These are phyloP conservation scores for Lepiota brunneoincarnata DNA, from an alignment of 768 basidiomycete genomes.

Conservation along the genomic window DNA sequence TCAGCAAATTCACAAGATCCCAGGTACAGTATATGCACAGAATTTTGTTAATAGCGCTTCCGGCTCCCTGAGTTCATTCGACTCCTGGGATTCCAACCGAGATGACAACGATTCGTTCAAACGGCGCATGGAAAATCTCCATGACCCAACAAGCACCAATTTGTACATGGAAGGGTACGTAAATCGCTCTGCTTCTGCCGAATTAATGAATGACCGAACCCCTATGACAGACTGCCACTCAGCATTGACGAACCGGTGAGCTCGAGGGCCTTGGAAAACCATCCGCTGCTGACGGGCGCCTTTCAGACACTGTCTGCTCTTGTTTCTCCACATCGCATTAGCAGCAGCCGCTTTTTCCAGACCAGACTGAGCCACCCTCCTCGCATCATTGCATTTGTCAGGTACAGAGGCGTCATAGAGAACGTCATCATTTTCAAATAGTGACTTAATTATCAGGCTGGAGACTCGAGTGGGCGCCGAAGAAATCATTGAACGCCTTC, in stretches of 20 bases:
- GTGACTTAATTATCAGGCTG: conserved; percentile 40
- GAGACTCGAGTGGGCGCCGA: conserved; percentile 72
- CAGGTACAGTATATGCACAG: conserved; percentile 64
- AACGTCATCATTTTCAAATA: conserved; percentile 4
- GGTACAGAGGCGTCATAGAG: conserved; percentile 38
- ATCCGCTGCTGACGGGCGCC: conserved; percentile 1
- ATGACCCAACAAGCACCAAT: conserved; percentile 68
- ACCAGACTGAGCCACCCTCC: conserved; percentile 75
- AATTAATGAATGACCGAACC: neutral
- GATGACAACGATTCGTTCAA: conserved; percentile 55
- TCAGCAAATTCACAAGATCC: conserved; percentile 76
- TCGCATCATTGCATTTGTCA: conserved; percentile 78
- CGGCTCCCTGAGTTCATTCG: conserved; percentile 14
- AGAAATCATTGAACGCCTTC: conserved; percentile 73
- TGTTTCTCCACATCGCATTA: conserved; percentile 68
- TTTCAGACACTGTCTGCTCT: conserved; percentile 61
- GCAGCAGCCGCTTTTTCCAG: conserved; percentile 77
- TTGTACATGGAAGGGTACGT: conserved; percentile 76
- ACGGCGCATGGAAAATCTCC: conserved; percentile 73
- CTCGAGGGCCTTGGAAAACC: neutral
- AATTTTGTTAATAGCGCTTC: conserved; percentile 19
- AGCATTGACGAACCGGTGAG: conserved; percentile 65
- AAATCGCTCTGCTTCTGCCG: neutral
- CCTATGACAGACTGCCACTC: conserved; percentile 53
- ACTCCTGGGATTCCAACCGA: conserved; percentile 19